Conservation (phyloP, 2,329 filamentous ascomycete genomes). For the Simplicillium aogashimaense region DNA sequence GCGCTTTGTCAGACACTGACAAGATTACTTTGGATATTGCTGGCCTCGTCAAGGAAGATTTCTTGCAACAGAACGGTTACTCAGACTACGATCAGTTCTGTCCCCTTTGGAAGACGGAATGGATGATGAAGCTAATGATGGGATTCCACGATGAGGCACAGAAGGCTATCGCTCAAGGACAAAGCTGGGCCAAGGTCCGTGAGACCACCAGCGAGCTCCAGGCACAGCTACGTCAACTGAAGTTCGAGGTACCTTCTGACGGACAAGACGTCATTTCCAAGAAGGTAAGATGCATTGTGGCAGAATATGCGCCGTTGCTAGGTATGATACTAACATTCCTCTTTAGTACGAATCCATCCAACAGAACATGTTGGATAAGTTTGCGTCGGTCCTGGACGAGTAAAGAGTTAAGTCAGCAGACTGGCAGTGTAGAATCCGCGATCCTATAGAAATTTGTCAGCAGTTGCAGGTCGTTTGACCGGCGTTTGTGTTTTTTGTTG, state of each 20-base stretch:
- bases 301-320: not conserved
- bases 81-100: constrained; percentile 99
- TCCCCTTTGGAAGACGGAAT: constrained; percentile 98
- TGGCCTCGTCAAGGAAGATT: constrained; percentile 91
- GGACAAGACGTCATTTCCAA: constrained; percentile 71
- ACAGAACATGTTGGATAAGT: constrained; percentile 92
- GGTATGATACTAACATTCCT: constrained; percentile 24
- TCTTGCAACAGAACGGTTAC: constrained; percentile 98
- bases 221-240: constrained; percentile 77
- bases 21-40: constrained; percentile 97
- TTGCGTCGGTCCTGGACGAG: constrained; percentile 91
- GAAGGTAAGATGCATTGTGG: constrained; percentile 53
- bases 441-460: constrained; percentile 16
- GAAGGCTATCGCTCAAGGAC: constrained; percentile 85
- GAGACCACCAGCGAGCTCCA: constrained; percentile 86
- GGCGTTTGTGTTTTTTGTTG: not conserved
- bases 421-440: constrained; percentile 10
- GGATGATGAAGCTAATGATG: constrained; percentile 99
- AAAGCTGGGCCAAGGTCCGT: constrained; percentile 85
- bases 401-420: constrained; percentile 32
- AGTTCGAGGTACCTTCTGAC: constrained; percentile 88
- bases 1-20: constrained; percentile 87
- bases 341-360: constrained; percentile 80
- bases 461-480: too few relatives aligned
- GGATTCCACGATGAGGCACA: constrained; percentile 96